These are phyloP conservation scores for Zalaria obscura DNA, from an alignment of 2,329 filamentous ascomycete genomes.

Conservation along the genomic window DNA sequence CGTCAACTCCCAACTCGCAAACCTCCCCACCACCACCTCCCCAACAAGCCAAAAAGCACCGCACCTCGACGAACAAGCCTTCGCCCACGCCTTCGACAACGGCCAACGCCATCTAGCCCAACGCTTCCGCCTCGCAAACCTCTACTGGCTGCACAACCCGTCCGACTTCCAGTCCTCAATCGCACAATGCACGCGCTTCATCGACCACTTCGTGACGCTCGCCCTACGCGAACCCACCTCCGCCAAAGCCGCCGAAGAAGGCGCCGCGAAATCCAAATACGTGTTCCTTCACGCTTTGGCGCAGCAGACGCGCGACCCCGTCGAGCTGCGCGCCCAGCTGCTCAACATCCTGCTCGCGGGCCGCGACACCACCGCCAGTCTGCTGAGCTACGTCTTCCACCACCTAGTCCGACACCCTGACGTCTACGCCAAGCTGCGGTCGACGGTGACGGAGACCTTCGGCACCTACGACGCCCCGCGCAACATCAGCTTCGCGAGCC, in stretches of 20 bases:
- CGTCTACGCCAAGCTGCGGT: conserved; percentile 15
- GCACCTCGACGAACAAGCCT: conserved; percentile 21
- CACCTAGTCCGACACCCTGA: conserved; percentile 15
- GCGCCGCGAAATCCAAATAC: conserved; percentile 23
- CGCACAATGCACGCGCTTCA: conserved; percentile 25
- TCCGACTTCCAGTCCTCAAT: conserved; percentile 11
- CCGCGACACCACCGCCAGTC: conserved; percentile 42
- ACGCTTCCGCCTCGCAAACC: conserved; percentile 21
- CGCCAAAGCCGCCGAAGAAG: conserved; percentile 9
- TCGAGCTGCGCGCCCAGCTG: conserved; percentile 27
- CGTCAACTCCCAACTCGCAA: conserved; percentile 20
- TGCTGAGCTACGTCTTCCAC: conserved; percentile 26
- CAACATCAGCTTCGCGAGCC: conserved; percentile 10
- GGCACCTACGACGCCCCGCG: conserved; percentile 24
- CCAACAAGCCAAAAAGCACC: conserved; percentile 4
- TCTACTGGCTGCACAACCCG: conserved; percentile 21
- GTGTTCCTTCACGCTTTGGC: conserved; percentile 33
- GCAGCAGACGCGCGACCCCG: conserved; percentile 29
- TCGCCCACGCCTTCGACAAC: conserved; percentile 28
- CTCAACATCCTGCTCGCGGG: conserved; percentile 38
- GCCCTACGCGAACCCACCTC: conserved; percentile 21
- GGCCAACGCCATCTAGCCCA: conserved; percentile 23
- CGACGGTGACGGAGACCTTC: conserved; percentile 11
- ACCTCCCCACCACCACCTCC: conserved; percentile 8
- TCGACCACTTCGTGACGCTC: conserved; percentile 30